Conservation (phyloP, 2,329 filamentous ascomycete genomes). For the Scleromitrula shiraiana region DNA sequence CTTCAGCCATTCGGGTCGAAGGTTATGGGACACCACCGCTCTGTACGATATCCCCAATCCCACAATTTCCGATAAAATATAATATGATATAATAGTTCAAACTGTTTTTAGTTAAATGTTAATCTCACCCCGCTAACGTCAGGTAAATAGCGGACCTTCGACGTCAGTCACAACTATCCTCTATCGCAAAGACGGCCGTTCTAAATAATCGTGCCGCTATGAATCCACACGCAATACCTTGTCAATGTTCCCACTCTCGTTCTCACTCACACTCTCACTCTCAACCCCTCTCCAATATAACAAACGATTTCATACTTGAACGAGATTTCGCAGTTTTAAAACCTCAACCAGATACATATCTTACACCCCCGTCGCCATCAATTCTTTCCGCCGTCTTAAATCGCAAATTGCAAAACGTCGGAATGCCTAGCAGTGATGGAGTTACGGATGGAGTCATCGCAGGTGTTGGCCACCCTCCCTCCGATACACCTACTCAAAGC, state of each 20-base stretch:
- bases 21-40: constrained; percentile 1
- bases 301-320: neutral
- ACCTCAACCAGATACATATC: neutral
- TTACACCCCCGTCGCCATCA: constrained; percentile 2
- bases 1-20: constrained; percentile 10
- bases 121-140: constrained; percentile 6
- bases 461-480: constrained; percentile 14
- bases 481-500: constrained; percentile 20
- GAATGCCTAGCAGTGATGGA: neutral
- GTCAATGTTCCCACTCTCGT: too few species aligned
- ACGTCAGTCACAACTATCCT: constrained; percentile 10
- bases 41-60: constrained; percentile 7
- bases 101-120: too few species aligned
- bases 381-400: neutral
- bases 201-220: constrained; percentile 6
- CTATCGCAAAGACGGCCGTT: constrained; percentile 3
- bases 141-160: constrained; percentile 3
- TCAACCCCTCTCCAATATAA: constrained; percentile 2
- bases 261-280: neutral
- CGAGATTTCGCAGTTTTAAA: constrained; percentile 6
- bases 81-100: neutral
- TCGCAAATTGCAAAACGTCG: neutral
- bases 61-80: neutral
- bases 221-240: neutral
- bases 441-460: constrained; percentile 5